Evolutionary conservation across 805 yeast genomes (phyloP), one percentile per base, ranked within the genome.

Genomic region (Brettanomyces anomalus): DNA sequence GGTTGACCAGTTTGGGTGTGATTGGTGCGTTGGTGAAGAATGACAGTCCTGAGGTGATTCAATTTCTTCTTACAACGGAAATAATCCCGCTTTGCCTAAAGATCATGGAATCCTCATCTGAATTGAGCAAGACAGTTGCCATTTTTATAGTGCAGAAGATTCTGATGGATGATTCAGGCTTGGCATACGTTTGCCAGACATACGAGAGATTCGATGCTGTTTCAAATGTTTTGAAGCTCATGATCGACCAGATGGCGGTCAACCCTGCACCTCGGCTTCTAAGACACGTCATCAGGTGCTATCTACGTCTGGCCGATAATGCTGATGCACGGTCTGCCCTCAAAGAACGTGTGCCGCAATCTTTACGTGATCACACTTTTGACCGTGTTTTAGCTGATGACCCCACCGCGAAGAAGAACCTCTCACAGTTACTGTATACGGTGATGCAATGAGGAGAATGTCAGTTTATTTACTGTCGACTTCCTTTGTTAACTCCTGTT

Each of bases 11-110:
- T 42, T 74, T 90, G 47, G 98, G 98, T 33, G 98, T 90, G 5
- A 85, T 90, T 58, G 98, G 98, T 17, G 97, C 98, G 0, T 68
- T 90, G 43, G 97, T 93, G 20, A 90, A 93, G 55, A 90, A 89
- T 61, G 98, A 90, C 57, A 85, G 96, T 4, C 87, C 95, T 14
- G 96, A 90, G 53, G 97, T 90, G 36, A 89, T 93, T 48, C 85
- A 85, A 48, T 90, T 93, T 57, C 66, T 90, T 55, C 70, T 90
- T 37, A 81, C 96, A n/a, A 93, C 98, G 0, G 98, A 90, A 61
- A 90, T 93, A 53, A 94, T 93, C 30, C 98, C 98, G 4, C 66
- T 93, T 43, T 93, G 98, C 60, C 68, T 90, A 46, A 81, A 93
- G 54, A 90, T 93, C 48, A 90, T 90, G 95, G 97, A 90, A 60